These are phyloP conservation scores for Glaciozyma martinii DNA, from an alignment of 768 basidiomycete species.

Conservation along the genomic window DNA sequence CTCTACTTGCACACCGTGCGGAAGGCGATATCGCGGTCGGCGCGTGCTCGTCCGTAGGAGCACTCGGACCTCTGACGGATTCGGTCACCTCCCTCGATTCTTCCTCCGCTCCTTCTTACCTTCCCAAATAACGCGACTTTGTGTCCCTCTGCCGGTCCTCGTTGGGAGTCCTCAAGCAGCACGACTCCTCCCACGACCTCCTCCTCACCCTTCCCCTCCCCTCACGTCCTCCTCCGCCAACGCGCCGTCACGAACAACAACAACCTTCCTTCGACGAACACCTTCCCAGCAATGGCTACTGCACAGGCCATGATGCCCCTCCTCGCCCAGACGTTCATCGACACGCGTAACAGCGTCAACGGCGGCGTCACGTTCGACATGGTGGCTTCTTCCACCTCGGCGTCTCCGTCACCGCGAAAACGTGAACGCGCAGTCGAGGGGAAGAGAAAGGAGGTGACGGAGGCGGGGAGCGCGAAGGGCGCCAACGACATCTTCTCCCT, in stretches of 20 bases:
- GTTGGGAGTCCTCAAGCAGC: too few relatives aligned
- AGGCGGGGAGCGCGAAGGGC: background rate
- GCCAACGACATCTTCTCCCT: slow-evolving; percentile 8
- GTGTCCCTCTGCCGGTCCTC: too few relatives aligned
- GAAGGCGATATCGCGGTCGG: too few relatives aligned
- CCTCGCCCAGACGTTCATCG: slow-evolving; percentile 19
- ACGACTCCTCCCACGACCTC: too few relatives aligned
- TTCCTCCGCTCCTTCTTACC: too few relatives aligned
- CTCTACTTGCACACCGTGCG: too few relatives aligned
- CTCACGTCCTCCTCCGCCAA: too few relatives aligned
- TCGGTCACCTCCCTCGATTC: too few relatives aligned
- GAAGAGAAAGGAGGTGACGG: background rate
- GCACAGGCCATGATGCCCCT: slow-evolving; percentile 11
- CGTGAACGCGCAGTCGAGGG: background rate
- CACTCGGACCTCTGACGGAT: too few relatives aligned
- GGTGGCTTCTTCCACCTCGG: background rate
- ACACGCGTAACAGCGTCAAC: background rate
- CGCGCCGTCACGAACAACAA: background rate
- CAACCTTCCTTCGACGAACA: background rate
- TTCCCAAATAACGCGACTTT: too few relatives aligned
- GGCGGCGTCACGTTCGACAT: background rate
- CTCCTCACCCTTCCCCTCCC: too few relatives aligned
- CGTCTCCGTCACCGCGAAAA: background rate
- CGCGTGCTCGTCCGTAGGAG: too few relatives aligned
- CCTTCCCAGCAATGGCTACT: background rate